Evolutionary conservation across 345 rosid species (phyloP).

Genomic region (Populus pruinosa): DNA sequence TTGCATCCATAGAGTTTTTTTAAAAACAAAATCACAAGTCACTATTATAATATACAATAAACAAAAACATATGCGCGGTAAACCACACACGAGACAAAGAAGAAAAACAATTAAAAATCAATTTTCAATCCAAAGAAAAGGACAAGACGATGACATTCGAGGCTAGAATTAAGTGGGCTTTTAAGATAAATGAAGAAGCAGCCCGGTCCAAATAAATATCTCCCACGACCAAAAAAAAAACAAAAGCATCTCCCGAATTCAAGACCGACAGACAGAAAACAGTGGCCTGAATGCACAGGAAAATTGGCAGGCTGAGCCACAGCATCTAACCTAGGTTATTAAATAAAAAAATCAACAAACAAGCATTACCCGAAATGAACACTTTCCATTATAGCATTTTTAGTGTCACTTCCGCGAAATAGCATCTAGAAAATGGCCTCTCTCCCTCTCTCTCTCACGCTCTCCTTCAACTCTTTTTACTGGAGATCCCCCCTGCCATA

Average conservation of each 20-base stretch:
- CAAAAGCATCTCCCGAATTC: background rate
- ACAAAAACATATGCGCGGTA: too few species aligned
- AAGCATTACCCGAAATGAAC: too few species aligned
- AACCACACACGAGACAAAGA: too few species aligned
- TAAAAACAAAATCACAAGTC: too few species aligned
- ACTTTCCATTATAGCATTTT: too few species aligned
- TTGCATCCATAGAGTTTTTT: too few species aligned
- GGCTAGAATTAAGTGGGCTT: background rate
- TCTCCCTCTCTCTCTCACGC: background rate
- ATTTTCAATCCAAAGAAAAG: background rate
- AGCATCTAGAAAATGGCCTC: too few species aligned
- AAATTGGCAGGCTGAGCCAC: background rate
- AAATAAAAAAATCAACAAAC: too few species aligned
- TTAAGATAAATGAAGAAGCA: background rate
- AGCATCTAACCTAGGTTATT: too few species aligned
- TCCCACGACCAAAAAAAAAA: background rate
- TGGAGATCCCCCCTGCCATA: background rate
- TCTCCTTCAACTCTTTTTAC: background rate
- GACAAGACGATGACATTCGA: background rate
- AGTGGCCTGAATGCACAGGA: background rate
- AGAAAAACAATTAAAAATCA: too few species aligned
- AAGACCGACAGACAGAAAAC: background rate
- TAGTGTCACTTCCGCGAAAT: too few species aligned
- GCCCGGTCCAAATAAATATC: slow-evolving; percentile 5
- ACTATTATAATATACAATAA: too few species aligned